Evolutionary conservation across 257 asterid species (phyloP).

Genomic region (Nicotiana benthamiana): DNA sequence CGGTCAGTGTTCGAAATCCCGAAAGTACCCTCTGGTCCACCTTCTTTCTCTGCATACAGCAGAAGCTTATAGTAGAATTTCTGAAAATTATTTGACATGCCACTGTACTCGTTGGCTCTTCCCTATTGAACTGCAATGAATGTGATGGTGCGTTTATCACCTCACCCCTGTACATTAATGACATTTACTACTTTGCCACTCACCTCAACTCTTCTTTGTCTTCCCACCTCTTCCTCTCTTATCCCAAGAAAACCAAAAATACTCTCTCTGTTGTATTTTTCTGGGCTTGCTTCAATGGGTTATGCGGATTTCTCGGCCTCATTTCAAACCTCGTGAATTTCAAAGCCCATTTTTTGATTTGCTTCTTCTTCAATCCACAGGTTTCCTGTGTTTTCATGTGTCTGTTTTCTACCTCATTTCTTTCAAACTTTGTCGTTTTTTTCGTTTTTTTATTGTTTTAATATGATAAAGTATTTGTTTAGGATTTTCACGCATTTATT

Average conservation of each 20-base stretch:
- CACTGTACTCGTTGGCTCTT: background rate
- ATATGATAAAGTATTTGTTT: conserved; percentile 16
- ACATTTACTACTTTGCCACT: conserved; percentile 45
- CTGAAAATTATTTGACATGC: background rate
- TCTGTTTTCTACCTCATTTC: conserved; percentile 15
- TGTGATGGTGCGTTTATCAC: conserved; percentile 29
- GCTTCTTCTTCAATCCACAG: conserved; percentile 56
- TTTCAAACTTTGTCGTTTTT: conserved; percentile 35
- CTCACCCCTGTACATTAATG: conserved; percentile 37
- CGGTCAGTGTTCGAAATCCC: conserved; percentile 25
- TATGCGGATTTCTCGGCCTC: conserved; percentile 33
- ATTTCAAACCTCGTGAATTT: conserved; percentile 32
- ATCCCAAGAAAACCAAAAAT: conserved; percentile 16
- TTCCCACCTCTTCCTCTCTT: background rate
- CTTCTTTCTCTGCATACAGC: background rate
- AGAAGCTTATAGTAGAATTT: conserved; percentile 19
- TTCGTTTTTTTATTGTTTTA: conserved; percentile 37
- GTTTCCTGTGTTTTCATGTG: conserved; percentile 41
- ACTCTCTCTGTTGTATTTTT: background rate
- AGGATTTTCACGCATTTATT: conserved; percentile 3
- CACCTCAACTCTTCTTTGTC: background rate
- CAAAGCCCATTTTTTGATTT: conserved; percentile 23
- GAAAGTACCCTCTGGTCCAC: conserved; percentile 17
- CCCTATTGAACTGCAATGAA: conserved; percentile 12
- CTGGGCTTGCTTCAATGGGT: conserved; percentile 13